Evolutionary conservation across 1,139 yeast species (phyloP).

Genomic region (Lodderomyces theae): DNA sequence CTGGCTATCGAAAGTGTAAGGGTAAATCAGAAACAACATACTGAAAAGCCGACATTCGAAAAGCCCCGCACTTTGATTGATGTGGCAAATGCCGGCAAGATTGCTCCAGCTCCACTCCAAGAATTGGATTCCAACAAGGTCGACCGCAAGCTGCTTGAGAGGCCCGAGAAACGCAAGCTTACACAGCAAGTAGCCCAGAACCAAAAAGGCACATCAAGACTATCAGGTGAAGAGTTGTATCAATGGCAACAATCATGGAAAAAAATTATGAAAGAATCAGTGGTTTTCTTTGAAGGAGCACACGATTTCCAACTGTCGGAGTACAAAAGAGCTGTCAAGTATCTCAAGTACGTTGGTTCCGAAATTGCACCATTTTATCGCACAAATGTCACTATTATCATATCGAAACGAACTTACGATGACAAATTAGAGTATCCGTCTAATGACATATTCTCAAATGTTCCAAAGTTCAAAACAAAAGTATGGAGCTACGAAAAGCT

Average conservation of each 20-base stretch:
- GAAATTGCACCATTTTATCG: conserved; percentile 73
- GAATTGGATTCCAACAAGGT: not conserved
- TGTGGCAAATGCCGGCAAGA: too few relatives aligned
- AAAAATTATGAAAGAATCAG: conserved; percentile 67
- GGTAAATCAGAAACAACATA: not conserved
- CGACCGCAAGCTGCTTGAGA: conserved; percentile 2
- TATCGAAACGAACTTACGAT: conserved; percentile 52
- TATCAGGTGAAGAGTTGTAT: conserved; percentile 51
- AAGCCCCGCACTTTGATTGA: not conserved
- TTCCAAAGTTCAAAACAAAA: conserved; percentile 59
- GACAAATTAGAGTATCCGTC: conserved; percentile 29
- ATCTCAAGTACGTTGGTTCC: conserved; percentile 61
- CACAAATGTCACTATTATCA: conserved; percentile 74
- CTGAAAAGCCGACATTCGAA: not conserved
- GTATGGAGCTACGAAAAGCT: conserved; percentile 91
- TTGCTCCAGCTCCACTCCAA: conserved; percentile 1
- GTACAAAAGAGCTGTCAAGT: conserved; percentile 51
- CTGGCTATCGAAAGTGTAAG: not conserved
- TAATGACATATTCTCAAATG: conserved; percentile 67
- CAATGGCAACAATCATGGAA: conserved; percentile 87
- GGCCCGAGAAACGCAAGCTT: not conserved
- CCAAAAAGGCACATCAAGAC: conserved; percentile 19
- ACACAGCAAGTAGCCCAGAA: conserved; percentile 10
- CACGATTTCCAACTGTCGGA: conserved; percentile 45
- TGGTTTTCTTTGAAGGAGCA: conserved; percentile 77